These are phyloP conservation scores for Leishmania gerbilli DNA, from an alignment of 208 protist species.

Conservation along the genomic window DNA sequence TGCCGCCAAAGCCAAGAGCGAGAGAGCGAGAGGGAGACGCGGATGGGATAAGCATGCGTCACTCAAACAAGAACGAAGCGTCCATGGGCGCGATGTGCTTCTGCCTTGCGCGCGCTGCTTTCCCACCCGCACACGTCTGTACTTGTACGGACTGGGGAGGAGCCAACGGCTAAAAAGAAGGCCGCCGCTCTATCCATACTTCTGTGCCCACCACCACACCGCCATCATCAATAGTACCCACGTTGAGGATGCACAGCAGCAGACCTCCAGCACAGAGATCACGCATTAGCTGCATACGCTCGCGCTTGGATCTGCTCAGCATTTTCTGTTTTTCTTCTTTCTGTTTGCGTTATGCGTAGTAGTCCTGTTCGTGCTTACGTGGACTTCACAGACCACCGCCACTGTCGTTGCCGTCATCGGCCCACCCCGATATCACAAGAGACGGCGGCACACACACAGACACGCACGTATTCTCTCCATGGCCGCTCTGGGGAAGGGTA, in stretches of 20 bases:
- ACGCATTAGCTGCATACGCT: not conserved
- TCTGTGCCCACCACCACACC: not conserved
- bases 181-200: not conserved
- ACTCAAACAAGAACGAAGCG: not conserved
- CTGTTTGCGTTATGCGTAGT: too few species aligned
- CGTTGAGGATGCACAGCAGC: not conserved
- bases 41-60: not conserved
- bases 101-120: not conserved
- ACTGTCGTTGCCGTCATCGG: not conserved
- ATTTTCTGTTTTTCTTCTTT: not conserved
- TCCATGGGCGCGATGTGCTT: not conserved
- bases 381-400: not conserved
- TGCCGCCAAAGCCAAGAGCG: not conserved
- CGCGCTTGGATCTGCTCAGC: not conserved
- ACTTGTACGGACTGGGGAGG: not conserved
- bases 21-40: not conserved
- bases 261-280: not conserved
- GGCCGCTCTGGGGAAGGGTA: too few species aligned
- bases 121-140: not conserved
- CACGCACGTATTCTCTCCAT: too few species aligned
- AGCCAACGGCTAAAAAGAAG: not conserved
- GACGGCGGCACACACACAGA: not conserved
- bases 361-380: not conserved
- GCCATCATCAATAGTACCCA: not conserved
- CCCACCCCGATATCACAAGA: not conserved